Evolutionary conservation across 768 basidiomycete genomes (phyloP).

Genomic region (Boletus tomentosulus): DNA sequence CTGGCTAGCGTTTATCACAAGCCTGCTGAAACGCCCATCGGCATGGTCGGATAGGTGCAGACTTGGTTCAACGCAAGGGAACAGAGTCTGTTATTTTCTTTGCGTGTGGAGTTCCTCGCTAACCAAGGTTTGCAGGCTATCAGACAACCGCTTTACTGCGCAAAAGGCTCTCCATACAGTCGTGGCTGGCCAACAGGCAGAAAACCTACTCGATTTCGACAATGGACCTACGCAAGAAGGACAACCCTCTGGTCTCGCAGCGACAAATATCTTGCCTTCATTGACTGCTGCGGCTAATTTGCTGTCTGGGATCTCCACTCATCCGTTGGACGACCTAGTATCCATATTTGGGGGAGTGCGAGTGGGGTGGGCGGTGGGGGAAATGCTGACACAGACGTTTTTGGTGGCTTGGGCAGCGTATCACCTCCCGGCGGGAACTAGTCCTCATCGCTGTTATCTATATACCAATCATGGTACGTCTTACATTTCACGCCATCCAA

Average conservation of each 20-base stretch:
- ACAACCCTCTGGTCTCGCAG: conserved; percentile 70
- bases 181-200: conserved; percentile 85
- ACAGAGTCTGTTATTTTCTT: conserved; percentile 45
- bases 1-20: conserved; percentile 97
- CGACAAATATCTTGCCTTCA: conserved; percentile 66
- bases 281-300: conserved; percentile 73
- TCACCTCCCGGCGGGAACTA: conserved; percentile 5
- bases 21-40: conserved; percentile 93
- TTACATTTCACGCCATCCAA: too few relatives aligned
- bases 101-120: background rate
- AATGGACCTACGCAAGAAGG: conserved; percentile 56
- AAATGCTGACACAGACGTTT: conserved; percentile 6
- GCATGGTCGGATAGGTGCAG: conserved; percentile 86
- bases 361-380: too few relatives aligned
- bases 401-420: conserved; percentile 18
- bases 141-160: conserved; percentile 68
- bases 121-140: conserved; percentile 34
- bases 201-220: conserved; percentile 94
- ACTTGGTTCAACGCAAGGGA: conserved; percentile 64
- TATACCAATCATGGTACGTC: background rate
- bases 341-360: conserved; percentile 75
- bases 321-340: conserved; percentile 90
- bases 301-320: conserved; percentile 74
- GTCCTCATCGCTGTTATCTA: conserved; percentile 1
- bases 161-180: conserved; percentile 91